Base-by-base conservation (phyloP, 345 rosid species). In the Boechera retrofracta region DNA sequence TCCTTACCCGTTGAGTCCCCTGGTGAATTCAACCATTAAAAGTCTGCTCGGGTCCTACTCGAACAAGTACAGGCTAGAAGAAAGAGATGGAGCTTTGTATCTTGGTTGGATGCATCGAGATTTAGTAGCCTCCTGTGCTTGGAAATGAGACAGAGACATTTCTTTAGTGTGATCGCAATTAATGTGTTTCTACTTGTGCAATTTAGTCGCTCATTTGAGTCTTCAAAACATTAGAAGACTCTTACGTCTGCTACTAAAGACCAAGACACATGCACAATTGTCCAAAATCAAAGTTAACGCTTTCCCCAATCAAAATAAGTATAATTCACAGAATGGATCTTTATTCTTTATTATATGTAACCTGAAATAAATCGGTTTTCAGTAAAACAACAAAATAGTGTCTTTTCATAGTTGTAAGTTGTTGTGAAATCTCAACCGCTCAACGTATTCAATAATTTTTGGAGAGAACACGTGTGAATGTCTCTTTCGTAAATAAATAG, bases 61-160 rank as follows among this genome's bases (percentile, higher is more conserved):
- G 21, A 62, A 82, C 52, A 87, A 76, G 51, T 94, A 94, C 56
- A 85, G 89, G 71, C 91, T 94, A 36, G 87, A 90, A 85, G 98
- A 90, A 84, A 87, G 86, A 75, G 97, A 85, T 44, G 96, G 93
- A 42, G 91, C 93, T 32, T 82, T 91, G 41, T 91, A 86, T 80
- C 94, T 94, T 55, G 98, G 98, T 56, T 94, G 98, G 98, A 90
- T 80, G 91, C 59, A 90, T 35, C 81, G 95, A 82, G 92, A 91
- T 87, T 82, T 94, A 92, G 97, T 90, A 21, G 96, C 93, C 11
- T 88, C 97, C 26, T 87, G 93, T 74, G 98, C 98, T 4, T 94
- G 97, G 98, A 84, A 83, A 77, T 90, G 82, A 89, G 38, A 65
- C 29, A 11, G 4, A n/a, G 54, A 61, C 70, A 61, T 6, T 29